phyloP scores from a whole-genome alignment of 2,329 filamentous ascomycete species.

The Sordariomycetes sp. region DNA sequence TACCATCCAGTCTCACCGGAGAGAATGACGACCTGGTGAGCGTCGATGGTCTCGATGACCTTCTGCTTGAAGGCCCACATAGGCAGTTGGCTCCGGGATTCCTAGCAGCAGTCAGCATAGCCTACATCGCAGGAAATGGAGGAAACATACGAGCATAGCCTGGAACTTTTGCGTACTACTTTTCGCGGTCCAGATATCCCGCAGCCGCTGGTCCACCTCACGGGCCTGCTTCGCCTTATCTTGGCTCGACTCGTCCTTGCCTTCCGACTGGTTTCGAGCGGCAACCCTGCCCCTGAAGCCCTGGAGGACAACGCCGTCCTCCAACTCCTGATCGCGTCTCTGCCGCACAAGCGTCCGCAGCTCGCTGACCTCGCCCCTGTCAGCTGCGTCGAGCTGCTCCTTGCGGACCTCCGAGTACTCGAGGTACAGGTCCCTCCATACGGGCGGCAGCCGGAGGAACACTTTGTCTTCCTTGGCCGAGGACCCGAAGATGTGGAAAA shows the following conservation, averaged over 20 bases:
- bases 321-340: conserved; percentile 54
- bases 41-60: conserved; percentile 64
- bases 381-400: conserved; percentile 52
- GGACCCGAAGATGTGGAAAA: conserved; percentile 72
- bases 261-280: conserved; percentile 30
- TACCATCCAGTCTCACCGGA: conserved; percentile 91
- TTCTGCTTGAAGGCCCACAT: conserved; percentile 78
- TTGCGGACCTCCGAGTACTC: conserved; percentile 65
- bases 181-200: conserved; percentile 47
- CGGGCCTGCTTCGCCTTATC: conserved; percentile 26
- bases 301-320: conserved; percentile 63
- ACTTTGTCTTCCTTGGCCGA: conserved; percentile 78
- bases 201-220: conserved; percentile 33
- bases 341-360: conserved; percentile 59
- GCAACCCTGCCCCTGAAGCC: conserved; percentile 54
- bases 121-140: no score
- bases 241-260: conserved; percentile 30
- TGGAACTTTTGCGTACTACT: conserved; percentile 49
- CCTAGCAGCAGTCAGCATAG: conserved; percentile 12
- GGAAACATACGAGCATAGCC: conserved; percentile 53
- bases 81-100: conserved; percentile 65
- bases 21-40: conserved; percentile 78
- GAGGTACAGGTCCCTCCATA: conserved; percentile 76
- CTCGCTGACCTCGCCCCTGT: conserved; percentile 54
- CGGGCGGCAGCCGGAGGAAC: conserved; percentile 60